Base-by-base conservation (phyloP, 2,329 filamentous ascomycete species). In the Monosporascus sp. region DNA sequence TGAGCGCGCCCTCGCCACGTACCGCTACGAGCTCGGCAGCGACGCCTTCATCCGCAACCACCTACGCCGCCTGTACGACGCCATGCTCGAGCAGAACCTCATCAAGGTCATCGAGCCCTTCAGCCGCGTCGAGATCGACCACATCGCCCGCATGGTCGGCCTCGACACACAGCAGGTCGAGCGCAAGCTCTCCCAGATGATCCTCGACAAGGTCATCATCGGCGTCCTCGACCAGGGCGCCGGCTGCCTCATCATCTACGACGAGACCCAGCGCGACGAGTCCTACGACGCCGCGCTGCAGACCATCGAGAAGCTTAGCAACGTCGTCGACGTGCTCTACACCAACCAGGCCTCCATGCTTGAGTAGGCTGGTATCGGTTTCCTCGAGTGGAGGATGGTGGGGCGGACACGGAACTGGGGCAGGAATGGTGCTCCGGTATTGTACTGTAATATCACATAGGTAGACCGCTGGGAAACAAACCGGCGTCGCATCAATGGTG, bases 51-150 rank as follows among this genome's bases (percentile, higher is more conserved):
- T 99, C 72, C 90, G 93, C 58, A 96, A 94, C 73, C 94, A 99
- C 75, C 85, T 99, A 61, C 90, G 92, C 55, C 88, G 91, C 49
- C 81, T 99, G 49, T 99, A 99, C 76, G 94, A 99, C 73, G 90
- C 92, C 70, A 97, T 99, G 91, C 75, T 99, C 68, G 94, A 99
- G 79, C 94, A 99, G 81, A 99, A 99, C 73, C 82, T 99, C 43
- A 95, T 97, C 82, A 97, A 99, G 80, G 94, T 99, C 58, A 99
- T 99, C 69, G 94, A 99, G 80, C 94, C 94, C 22, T 99, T 97
- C 76, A 96, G 90, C 66, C 85, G 92, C 57, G 94, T 99, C 51
- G 94, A 99, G 75, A 96, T 99, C 65, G 88, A 87, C 64, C 94
- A 99, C 71, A 90, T 99, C 65, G 93, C 94, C 62, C 91, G 94